These are phyloP conservation scores for Hygrocybe punicea DNA, from an alignment of 768 basidiomycete species.

Conservation along the genomic window DNA sequence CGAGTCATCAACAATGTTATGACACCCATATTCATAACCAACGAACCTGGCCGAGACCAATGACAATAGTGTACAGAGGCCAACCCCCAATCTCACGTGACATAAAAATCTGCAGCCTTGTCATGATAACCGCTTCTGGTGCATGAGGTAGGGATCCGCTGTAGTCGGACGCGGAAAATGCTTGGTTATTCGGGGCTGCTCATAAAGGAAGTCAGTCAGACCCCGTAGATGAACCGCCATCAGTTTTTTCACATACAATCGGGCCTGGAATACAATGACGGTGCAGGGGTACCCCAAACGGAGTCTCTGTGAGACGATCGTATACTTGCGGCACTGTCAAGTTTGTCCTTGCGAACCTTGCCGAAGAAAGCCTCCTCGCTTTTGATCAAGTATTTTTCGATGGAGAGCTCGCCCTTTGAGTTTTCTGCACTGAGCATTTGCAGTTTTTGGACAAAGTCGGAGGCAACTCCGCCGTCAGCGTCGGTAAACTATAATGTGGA, in stretches of 20 bases:
- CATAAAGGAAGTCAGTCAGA: background rate
- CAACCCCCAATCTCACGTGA: conserved; percentile 76
- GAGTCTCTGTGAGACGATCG: conserved; percentile 79
- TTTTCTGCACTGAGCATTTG: conserved; percentile 77
- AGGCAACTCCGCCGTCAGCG: conserved; percentile 86
- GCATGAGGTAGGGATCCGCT: conserved; percentile 47
- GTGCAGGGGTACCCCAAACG: conserved; percentile 69
- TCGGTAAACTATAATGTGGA: conserved; percentile 73
- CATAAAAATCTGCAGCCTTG: conserved; percentile 78
- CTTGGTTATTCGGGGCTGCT: conserved; percentile 49
- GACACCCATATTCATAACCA: background rate
- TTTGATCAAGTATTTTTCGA: conserved; percentile 86
- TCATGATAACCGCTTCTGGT: conserved; percentile 74
- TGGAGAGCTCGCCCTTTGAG: conserved; percentile 86
- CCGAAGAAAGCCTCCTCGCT: conserved; percentile 94
- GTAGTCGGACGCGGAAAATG: conserved; percentile 42
- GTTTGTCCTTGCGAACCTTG: conserved; percentile 82
- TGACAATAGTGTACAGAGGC: conserved; percentile 89
- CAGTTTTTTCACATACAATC: conserved; percentile 52
- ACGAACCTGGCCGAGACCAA: conserved; percentile 75
- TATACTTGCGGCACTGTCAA: conserved; percentile 76
- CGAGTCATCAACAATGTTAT: conserved; percentile 10
- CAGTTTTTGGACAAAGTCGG: conserved; percentile 83
- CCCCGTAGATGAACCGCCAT: background rate
- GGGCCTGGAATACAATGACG: conserved; percentile 68